phyloP scores from a whole-genome alignment of 805 yeast species.

The Ogataea nitratoaversa region DNA sequence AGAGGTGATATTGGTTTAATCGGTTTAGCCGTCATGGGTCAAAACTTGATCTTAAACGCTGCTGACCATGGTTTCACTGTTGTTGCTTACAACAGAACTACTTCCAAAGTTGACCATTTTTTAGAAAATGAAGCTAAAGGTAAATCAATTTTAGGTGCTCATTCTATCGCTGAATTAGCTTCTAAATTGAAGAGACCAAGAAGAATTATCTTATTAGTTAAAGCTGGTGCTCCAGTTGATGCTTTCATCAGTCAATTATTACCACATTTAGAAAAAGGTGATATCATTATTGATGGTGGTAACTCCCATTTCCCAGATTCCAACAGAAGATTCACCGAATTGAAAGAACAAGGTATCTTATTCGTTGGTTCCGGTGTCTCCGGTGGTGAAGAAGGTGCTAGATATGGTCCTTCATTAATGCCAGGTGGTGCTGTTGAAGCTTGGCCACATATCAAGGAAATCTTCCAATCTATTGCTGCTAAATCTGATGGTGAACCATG shows the following conservation, averaged over 20 bases:
- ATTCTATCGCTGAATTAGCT: constrained; percentile 81
- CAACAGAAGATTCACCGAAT: constrained; percentile 91
- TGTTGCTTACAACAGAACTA: constrained; percentile 98
- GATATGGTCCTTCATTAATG: constrained; percentile 98
- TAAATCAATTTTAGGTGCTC: constrained; percentile 93
- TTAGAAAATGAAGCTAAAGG: constrained; percentile 95
- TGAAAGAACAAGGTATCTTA: constrained; percentile 78
- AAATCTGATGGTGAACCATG: constrained; percentile 98
- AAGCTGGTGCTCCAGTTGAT: constrained; percentile 96
- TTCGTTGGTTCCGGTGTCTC: constrained; percentile 99
- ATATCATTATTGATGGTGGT: constrained; percentile 99
- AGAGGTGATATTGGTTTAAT: constrained; percentile 97
- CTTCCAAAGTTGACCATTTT: constrained; percentile 91
- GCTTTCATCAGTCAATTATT: constrained; percentile 80
- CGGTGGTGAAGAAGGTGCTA: constrained; percentile 99
- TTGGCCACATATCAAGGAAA: constrained; percentile 97
- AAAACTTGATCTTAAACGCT: constrained; percentile 92
- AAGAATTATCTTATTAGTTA: constrained; percentile 88
- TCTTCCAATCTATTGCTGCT: constrained; percentile 94
- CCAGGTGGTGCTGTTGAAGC: constrained; percentile 99
- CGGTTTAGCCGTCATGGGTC: constrained; percentile 99
- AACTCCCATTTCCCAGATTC: constrained; percentile 99
- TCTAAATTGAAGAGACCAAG: constrained; percentile 94
- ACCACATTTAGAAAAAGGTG: constrained; percentile 92
- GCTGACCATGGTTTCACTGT: constrained; percentile 99